These are phyloP conservation scores for Sinapis alba DNA, from an alignment of 441 rosid genomes.

Conservation along the genomic window DNA sequence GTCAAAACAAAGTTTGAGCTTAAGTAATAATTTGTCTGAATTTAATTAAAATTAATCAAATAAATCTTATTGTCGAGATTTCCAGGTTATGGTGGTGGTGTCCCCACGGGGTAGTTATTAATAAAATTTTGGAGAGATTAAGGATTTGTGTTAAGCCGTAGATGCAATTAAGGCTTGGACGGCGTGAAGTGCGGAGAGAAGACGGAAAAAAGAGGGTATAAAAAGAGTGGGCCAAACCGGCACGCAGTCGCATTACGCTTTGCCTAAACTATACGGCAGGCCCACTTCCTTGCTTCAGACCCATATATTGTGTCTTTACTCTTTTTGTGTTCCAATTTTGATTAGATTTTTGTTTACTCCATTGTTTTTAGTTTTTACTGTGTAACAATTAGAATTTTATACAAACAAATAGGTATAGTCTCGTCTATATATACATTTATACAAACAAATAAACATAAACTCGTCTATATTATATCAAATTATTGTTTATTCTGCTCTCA, in stretches of 20 bases:
- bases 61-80: slow-evolving; percentile 16
- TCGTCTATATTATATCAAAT: background rate
- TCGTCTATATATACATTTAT: background rate
- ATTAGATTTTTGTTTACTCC: background rate
- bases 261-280: slow-evolving; percentile 26
- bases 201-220: slow-evolving; percentile 10
- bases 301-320: background rate
- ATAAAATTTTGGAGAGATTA: background rate
- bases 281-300: slow-evolving; percentile 19
- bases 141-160: slow-evolving; percentile 11
- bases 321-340: background rate
- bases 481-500: background rate
- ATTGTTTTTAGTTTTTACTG: background rate
- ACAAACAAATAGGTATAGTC: background rate
- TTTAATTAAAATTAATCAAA: background rate
- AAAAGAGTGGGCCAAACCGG: slow-evolving; percentile 29
- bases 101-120: slow-evolving; percentile 11
- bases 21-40: background rate
- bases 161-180: slow-evolving; percentile 25
- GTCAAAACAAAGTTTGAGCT: slow-evolving; percentile 27
- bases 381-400: background rate
- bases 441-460: background rate
- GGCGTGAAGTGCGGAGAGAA: slow-evolving; percentile 60
- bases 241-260: slow-evolving; percentile 37
- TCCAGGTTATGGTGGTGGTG: slow-evolving; percentile 12